A percentile compares a stretch with the other conserved stretches of the same genome.
These are phyloP conservation scores for Metschnikowia peoriensis DNA, from an alignment of 805 yeast genomes.

Conservation along the genomic window DNA sequence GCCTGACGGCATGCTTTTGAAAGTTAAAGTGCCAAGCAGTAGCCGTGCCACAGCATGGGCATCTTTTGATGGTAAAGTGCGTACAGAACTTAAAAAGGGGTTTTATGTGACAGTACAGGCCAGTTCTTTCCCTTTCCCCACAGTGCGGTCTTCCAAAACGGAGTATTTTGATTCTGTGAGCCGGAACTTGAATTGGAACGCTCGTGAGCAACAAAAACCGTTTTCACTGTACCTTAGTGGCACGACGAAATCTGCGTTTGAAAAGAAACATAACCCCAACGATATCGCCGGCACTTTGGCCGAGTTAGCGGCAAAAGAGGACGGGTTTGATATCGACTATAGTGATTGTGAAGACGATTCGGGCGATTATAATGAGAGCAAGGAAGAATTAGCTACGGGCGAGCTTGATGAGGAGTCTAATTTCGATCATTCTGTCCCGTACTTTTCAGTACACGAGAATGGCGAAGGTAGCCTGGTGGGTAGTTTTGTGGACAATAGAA, in stretches of 20 bases:
- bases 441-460: conserved; percentile 28
- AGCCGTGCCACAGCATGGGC: conserved; percentile 96
- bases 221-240: conserved; percentile 61
- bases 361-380: conserved; percentile 1
- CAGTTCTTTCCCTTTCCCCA: conserved; percentile 90
- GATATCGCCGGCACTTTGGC: conserved; percentile 14
- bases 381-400: conserved; percentile 13
- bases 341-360: conserved; percentile 23
- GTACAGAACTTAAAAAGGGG: conserved; percentile 79
- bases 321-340: conserved; percentile 37
- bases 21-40: conserved; percentile 72
- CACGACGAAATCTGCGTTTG: conserved; percentile 38
- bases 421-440: conserved; percentile 26
- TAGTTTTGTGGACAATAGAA: conserved; percentile 32
- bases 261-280: conserved; percentile 25
- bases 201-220: conserved; percentile 82
- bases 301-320: conserved; percentile 19
- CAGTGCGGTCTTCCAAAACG: conserved; percentile 70
- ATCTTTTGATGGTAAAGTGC: conserved; percentile 88
- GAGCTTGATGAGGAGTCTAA: conserved; percentile 16
- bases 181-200: conserved; percentile 91
- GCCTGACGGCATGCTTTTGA: conserved; percentile 89
- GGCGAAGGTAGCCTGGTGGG: conserved; percentile 32
- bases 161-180: conserved; percentile 84
- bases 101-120: conserved; percentile 85